Base-by-base conservation (phyloP, 208 protist species). In the Wallacemonas rigidus region DNA sequence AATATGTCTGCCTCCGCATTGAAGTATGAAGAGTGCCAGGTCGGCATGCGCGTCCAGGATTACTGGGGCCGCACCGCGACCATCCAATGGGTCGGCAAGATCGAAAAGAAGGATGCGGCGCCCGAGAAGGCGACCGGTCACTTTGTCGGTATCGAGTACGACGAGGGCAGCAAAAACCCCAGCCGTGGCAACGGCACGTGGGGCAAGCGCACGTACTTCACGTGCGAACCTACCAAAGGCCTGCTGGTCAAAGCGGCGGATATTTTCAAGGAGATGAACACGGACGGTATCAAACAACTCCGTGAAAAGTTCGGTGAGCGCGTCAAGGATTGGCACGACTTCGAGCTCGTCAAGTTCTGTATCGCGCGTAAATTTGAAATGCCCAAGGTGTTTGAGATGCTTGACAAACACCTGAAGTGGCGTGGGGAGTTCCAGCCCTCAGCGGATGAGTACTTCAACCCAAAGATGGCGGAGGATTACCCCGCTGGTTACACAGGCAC, bases 331-430 rank as follows among this genome's bases (percentile, higher is more conserved):
- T 91, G 84, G 88, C 82, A 92, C 68, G 88, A 95, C 80, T 90
- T 93, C 79, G 79, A 92, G 72, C 63, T 95, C 11, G 80, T 93
- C 17, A 95, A 95, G 69, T 95, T 95, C 76, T 85, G 78, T 75
- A 93, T 95, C 71, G 90, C 90, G 3, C 90, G 88, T 7, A 72
- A 81, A 51, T 93, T 91, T 54, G 81, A 93, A 47, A 93, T 93
- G 87, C 39, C 72, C n/a, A 90, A 85, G 73, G 86, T 92, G 26
- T 73, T 76, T 44, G 80, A 80, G 62, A 93, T 95, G 90, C 70
- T 95, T 3, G 81, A 91, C 63, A 87, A 86, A 69, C 88, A 95
- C 76, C 69, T 95, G 58, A 64, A 85, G 44, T 93, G 88, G 90
- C 76, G 81, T 44, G 74, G 69, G n/a, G 73, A 60, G 36, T 93